phyloP scores from a whole-genome alignment of 495 filamentous ascomycete genomes.

The Friedmanniomyces simplex region DNA sequence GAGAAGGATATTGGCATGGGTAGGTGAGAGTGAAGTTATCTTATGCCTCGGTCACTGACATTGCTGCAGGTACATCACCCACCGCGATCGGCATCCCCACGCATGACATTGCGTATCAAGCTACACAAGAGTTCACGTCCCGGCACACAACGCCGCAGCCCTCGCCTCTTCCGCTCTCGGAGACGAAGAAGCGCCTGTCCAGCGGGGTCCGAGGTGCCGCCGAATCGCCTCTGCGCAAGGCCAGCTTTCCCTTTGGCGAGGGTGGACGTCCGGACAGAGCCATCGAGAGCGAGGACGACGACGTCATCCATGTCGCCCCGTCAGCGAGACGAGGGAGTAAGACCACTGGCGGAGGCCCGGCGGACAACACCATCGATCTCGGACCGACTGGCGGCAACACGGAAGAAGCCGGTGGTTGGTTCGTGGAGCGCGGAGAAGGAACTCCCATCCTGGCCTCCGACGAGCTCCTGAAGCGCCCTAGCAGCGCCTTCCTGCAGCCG shows the following conservation, averaged over 20 bases:
- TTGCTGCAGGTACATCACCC: constrained; percentile 26
- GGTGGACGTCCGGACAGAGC: constrained; percentile 15
- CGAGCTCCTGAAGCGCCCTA: constrained; percentile 70
- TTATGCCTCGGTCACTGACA: constrained; percentile 1
- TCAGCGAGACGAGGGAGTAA: constrained; percentile 53
- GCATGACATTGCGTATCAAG: constrained; percentile 65
- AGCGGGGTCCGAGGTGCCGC: constrained; percentile 36
- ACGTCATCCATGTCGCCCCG: constrained; percentile 68
- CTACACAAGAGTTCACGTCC: constrained; percentile 65
- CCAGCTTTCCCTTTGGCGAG: constrained; percentile 39
- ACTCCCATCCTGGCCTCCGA: constrained; percentile 88
- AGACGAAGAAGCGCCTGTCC: constrained; percentile 27
- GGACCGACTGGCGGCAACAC: constrained; percentile 37
- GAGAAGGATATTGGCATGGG: constrained; percentile 51
- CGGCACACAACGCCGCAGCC: constrained; percentile 56
- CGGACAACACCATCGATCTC: constrained; percentile 36
- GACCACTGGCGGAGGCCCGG: constrained; percentile 42
- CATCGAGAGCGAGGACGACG: constrained; percentile 41
- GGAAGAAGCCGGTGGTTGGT: constrained; percentile 39
- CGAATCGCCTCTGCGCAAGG: constrained; percentile 50
- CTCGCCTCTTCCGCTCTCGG: constrained; percentile 34
- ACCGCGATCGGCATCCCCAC: constrained; percentile 30
- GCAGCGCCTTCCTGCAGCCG: constrained; percentile 52
- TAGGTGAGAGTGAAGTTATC: constrained; percentile 34
- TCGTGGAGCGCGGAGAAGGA: constrained; percentile 44